Base-by-base conservation (phyloP, 768 basidiomycete genomes). In the Termitomyces sp. region DNA sequence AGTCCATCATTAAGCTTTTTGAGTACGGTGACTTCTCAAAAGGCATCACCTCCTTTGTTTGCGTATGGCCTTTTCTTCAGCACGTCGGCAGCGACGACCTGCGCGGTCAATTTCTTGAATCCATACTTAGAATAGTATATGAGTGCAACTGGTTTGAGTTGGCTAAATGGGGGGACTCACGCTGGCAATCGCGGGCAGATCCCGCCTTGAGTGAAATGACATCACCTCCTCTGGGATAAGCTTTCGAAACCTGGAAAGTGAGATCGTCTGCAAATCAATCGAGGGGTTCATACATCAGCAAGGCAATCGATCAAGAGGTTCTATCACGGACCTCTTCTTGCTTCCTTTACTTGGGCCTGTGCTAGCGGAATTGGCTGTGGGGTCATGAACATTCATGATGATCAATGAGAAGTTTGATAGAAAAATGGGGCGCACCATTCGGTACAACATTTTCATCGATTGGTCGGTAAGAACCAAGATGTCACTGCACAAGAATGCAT, bases 381-480 rank as follows among this genome's bases (percentile, higher is more conserved):
- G 42, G 55, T 46, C 27, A n/a, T n/a, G n/a, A 11, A 25, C 37
- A 45, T 45, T 38, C 44, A 42, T 57, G 17, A 49, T 52, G 35
- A 19, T 47, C n/a, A 41, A 34, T 47, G 37, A 27, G n/a, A n/a
- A 31, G 38, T 7, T 7, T 7, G 38, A 35, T 16, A 3, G n/a
- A 35, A 40, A 37, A 50, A n/a, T 23, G 14, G 16, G 41, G 34
- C 34, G 5, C 53, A 94, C 94, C 84, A 94, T 89, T 38, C 90
- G 83, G 70, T 95, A 95, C 14, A 96, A 67, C 12, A 83, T 85
- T 59, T 80, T 84, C 27, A 81, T 81, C 0, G 71, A 69, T 32
- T 85, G 86, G 62, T 95, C 92, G 19, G 92, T 87, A 56, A 98
- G 76, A 3, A 98, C 85, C 46, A 98, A 69, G 41, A 96, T 89